Evolutionary conservation across 805 yeast genomes (phyloP), one percentile per base, ranked within the genome.

Genomic region (Zygosaccharomyces kombuchaensis): DNA sequence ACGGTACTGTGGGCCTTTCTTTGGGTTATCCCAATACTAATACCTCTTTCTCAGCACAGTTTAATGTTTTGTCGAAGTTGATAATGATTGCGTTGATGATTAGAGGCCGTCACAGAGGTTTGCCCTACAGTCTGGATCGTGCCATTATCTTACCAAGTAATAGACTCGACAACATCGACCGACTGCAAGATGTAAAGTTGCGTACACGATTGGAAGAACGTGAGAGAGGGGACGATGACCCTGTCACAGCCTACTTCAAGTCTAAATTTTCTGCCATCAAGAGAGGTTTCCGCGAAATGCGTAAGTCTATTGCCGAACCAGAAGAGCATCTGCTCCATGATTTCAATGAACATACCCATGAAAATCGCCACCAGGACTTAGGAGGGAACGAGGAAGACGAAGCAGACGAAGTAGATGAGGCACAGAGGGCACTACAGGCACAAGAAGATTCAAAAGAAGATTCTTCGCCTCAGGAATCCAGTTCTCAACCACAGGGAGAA

Each of bases 91-190:
- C 89, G 4, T 80, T 89, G 84, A 81, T 93, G 85, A 76, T 93
- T 36, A 80, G 99, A 70, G 98, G 99, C 8, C 76, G 97, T 48
- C 97, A 90, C 59, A 87, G 99, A 76, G 98, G 98, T 30, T 73
- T 93, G 48, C 99, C 99, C 1, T 89, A 91, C 61, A 73, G 90
- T 0, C 76, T 93, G 47, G 99, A 93, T 67, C 80, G 99, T 62
- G 98, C 99, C 30, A 85, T 93, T 53, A 82, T 91, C 74, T 65
- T 91, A 41, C 91, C 95, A 6, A 78, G 84, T 43, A 83, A 81
- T 12, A 76, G 78, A 50, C 73, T 84, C 76, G 75, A 76, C 22
- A 67, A 72, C 55, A 70, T 84, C 55, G 93, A 84, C 65, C 71
- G 68, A 48, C 67, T 76, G 9, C 85, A 82, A 63, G 84, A 56